Evolutionary conservation across 345 rosid genomes (phyloP).

Genomic region (Diplotaxis tenuifolia): DNA sequence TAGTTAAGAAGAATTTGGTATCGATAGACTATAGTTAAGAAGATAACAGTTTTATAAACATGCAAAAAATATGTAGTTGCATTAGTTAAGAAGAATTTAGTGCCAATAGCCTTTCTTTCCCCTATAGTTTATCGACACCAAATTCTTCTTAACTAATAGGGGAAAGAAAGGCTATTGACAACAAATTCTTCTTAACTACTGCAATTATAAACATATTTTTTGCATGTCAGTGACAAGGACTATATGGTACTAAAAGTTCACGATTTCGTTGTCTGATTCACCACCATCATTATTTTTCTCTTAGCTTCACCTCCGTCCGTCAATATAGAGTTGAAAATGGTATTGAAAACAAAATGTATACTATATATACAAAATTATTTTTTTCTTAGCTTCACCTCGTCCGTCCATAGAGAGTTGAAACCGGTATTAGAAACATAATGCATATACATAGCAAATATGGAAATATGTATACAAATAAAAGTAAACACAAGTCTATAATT

Average conservation of each 20-base stretch:
- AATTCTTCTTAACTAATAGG: too few species aligned
- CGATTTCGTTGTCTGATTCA: neutral
- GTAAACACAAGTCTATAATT: neutral
- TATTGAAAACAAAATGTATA: neutral
- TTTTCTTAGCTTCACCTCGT: neutral
- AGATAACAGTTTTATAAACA: too few species aligned
- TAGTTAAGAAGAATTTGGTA: too few species aligned
- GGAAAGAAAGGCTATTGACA: too few species aligned
- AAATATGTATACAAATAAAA: neutral
- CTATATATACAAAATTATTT: neutral
- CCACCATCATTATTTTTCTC: neutral
- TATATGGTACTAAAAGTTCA: neutral
- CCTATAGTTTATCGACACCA: too few species aligned
- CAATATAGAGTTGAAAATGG: neutral
- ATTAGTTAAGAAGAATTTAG: too few species aligned
- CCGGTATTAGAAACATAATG: neutral
- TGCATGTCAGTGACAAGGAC: neutral
- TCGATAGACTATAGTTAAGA: too few species aligned
- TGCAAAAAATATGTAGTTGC: too few species aligned
- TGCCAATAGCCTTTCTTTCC: too few species aligned
- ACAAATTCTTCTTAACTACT: too few species aligned
- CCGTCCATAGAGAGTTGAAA: conserved; percentile 10
- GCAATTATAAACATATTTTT: too few species aligned
- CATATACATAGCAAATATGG: neutral
- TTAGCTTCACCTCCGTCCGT: conserved; percentile 20